A percentile compares a stretch with the other conserved stretches of the same genome.
Evolutionary conservation across 768 basidiomycete species (phyloP).

Genomic region (Clitopilus passeckerianus): DNA sequence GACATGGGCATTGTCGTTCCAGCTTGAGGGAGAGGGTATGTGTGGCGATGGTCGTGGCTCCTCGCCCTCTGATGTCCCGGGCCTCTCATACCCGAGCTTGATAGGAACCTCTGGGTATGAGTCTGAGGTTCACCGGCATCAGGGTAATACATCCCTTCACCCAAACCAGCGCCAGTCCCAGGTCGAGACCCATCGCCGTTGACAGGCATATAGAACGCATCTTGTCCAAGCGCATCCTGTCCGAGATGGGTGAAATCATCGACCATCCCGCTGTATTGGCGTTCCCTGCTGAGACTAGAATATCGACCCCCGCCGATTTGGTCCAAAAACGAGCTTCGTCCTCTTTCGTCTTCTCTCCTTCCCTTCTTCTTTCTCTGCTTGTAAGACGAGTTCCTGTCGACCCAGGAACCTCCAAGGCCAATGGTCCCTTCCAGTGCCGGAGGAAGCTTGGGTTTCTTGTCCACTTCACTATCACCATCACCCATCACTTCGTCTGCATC

Average conservation of each 20-base stretch:
- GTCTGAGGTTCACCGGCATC: slow-evolving; percentile 56
- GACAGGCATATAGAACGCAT: slow-evolving; percentile 42
- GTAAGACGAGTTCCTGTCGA: slow-evolving; percentile 83
- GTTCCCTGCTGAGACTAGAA: slow-evolving; percentile 17
- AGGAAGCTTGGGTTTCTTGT: slow-evolving; percentile 9
- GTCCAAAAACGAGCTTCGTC: slow-evolving; percentile 20
- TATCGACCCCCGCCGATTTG: slow-evolving; percentile 7
- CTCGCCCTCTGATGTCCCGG: slow-evolving; percentile 15
- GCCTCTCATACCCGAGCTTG: slow-evolving; percentile 5
- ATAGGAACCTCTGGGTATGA: slow-evolving; percentile 20
- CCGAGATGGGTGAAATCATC: slow-evolving; percentile 22
- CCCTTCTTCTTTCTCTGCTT: slow-evolving; percentile 84
- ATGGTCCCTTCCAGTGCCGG: slow-evolving; percentile 16
- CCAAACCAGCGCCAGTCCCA: neutral
- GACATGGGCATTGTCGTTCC: slow-evolving; percentile 10
- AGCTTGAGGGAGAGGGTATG: slow-evolving; percentile 18
- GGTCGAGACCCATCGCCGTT: neutral
- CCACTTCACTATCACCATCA: slow-evolving; percentile 12
- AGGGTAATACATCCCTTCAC: slow-evolving; percentile 6
- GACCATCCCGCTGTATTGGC: slow-evolving; percentile 18
- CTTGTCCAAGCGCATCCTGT: slow-evolving; percentile 47
- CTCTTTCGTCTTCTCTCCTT: slow-evolving; percentile 25
- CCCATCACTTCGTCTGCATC: slow-evolving; percentile 17
- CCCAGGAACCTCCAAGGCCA: slow-evolving; percentile 67
- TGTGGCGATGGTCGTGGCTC: slow-evolving; percentile 28